phyloP scores from a whole-genome alignment of 2,329 filamentous ascomycete genomes.

The Colletotrichum tanaceti region DNA sequence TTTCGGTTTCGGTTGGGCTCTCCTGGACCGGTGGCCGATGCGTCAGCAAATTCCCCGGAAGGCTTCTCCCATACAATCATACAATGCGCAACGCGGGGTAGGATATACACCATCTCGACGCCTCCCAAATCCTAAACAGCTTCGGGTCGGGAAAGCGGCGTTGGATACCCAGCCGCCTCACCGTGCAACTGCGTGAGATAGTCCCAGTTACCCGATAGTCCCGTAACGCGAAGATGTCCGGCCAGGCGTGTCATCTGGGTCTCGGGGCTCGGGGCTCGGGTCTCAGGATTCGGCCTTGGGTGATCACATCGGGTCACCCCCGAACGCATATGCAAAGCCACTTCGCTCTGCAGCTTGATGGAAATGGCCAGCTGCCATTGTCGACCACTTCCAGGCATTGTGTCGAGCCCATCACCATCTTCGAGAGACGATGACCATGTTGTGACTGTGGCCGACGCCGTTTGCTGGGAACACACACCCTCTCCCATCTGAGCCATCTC shows the following conservation, averaged over 20 bases:
- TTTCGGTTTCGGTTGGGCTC: neutral
- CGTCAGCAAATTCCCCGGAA: conserved; percentile 19
- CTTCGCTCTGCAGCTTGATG: too few relatives aligned
- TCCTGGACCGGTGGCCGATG: conserved; percentile 20
- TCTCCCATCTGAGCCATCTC: neutral
- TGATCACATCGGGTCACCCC: too few relatives aligned
- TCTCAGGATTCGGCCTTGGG: too few relatives aligned
- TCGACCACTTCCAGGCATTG: neutral
- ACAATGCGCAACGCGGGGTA: conserved; percentile 34
- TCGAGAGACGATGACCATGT: neutral
- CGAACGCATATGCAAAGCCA: too few relatives aligned
- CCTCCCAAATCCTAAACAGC: conserved; percentile 9
- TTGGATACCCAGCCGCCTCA: conserved; percentile 2
- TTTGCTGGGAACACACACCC: neutral
- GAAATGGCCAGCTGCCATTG: too few relatives aligned
- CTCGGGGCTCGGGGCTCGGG: too few relatives aligned
- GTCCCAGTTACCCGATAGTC: conserved; percentile 17
- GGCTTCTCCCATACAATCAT: conserved; percentile 19
- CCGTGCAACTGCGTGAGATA: neutral
- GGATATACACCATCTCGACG: conserved; percentile 26
- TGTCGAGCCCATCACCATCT: neutral
- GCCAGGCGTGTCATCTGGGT: too few relatives aligned
- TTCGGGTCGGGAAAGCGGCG: conserved; percentile 11
- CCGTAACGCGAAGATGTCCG: neutral
- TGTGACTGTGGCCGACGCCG: neutral